These are phyloP conservation scores for Jaapia argillacea DNA, from an alignment of 768 basidiomycete genomes.

Conservation along the genomic window DNA sequence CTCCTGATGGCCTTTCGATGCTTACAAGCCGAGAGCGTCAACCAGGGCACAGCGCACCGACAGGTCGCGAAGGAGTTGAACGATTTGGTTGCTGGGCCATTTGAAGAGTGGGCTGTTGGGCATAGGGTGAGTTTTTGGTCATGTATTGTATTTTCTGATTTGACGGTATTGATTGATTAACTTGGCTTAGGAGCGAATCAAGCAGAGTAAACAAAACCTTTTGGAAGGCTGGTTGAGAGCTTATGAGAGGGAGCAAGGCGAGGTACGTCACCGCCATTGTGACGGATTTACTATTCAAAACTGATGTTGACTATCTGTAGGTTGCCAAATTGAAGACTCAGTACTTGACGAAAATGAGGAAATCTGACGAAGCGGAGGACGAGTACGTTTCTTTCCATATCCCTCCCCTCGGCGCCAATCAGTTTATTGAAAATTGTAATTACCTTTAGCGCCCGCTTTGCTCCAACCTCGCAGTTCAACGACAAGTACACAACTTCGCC, in stretches of 20 bases:
- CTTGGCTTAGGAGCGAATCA: slow-evolving; percentile 44
- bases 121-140: slow-evolving; percentile 58
- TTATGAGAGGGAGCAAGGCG: slow-evolving; percentile 61
- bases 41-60: slow-evolving; percentile 69
- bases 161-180: not conserved
- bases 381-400: slow-evolving; percentile 48
- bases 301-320: slow-evolving; percentile 15
- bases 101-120: slow-evolving; percentile 65
- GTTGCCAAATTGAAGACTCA: slow-evolving; percentile 60
- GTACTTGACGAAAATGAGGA: slow-evolving; percentile 69
- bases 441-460: slow-evolving; percentile 68
- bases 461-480: slow-evolving; percentile 49
- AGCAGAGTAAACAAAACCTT: slow-evolving; percentile 43
- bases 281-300: not conserved
- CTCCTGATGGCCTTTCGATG: slow-evolving; percentile 72
- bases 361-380: slow-evolving; percentile 88
- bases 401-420: slow-evolving; percentile 6
- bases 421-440: slow-evolving; percentile 2
- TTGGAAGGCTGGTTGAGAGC: slow-evolving; percentile 57
- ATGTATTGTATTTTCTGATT: not conserved
- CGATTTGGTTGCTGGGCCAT: slow-evolving; percentile 70
- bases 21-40: slow-evolving; percentile 59
- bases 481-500: slow-evolving; percentile 85
- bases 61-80: slow-evolving; percentile 66
- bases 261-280: slow-evolving; percentile 29